Evolutionary conservation across 768 basidiomycete genomes (phyloP).

Genomic region (Daedalea quercina): DNA sequence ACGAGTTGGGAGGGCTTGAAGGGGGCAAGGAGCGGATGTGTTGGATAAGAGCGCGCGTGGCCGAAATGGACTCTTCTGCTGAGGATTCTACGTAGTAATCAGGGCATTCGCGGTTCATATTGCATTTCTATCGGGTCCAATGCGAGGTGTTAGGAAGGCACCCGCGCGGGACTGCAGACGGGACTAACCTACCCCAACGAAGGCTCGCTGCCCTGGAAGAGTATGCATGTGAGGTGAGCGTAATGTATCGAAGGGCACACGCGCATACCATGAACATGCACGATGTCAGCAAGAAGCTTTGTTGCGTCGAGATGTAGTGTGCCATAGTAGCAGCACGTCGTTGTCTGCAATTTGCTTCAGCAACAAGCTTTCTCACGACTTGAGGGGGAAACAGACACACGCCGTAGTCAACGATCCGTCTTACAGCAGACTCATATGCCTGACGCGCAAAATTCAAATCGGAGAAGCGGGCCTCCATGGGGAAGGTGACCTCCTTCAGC

Average conservation of each 20-base stretch:
- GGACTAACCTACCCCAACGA: constrained; percentile 62
- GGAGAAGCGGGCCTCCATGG: constrained; percentile 71
- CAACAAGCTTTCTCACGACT: not conserved
- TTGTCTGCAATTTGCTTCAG: constrained; percentile 50
- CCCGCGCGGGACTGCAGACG: not conserved
- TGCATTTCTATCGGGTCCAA: constrained; percentile 62
- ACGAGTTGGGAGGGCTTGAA: constrained; percentile 7
- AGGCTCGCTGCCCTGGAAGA: constrained; percentile 68
- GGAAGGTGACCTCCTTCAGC: constrained; percentile 82
- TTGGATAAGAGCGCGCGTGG: constrained; percentile 58
- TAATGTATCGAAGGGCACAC: not conserved
- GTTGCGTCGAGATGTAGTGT: constrained; percentile 77
- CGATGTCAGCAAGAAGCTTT: constrained; percentile 72
- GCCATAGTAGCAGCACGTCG: constrained; percentile 90
- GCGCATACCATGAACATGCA: constrained; percentile 48
- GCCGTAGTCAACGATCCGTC: constrained; percentile 63
- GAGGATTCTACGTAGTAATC: constrained; percentile 65
- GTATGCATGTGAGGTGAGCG: not conserved
- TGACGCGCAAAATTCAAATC: constrained; percentile 63
- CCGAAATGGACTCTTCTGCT: constrained; percentile 46
- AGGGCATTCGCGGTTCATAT: constrained; percentile 76
- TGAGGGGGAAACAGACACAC: constrained; percentile 38
- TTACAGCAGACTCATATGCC: constrained; percentile 67
- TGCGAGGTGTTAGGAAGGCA: not conserved
- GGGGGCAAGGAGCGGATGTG: constrained; percentile 57